Conservation (phyloP, 805 yeast genomes). For the Isabelozyma heimii region DNA sequence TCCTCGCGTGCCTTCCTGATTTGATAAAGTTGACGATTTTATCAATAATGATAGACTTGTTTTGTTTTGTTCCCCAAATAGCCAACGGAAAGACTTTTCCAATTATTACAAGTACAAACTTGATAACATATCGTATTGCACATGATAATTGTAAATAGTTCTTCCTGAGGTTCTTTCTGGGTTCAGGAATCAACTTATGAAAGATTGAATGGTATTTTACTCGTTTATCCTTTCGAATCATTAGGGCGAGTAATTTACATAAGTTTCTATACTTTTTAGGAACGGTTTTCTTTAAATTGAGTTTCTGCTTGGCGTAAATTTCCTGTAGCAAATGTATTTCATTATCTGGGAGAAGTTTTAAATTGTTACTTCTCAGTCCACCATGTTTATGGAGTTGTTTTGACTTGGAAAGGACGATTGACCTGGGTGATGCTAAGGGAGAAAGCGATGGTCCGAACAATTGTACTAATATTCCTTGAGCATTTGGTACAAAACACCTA, state of each 20-base stretch:
- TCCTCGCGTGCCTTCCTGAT: slow-evolving; percentile 32
- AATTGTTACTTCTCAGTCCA: not conserved
- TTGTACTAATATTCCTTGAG: slow-evolving; percentile 13
- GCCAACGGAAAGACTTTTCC: slow-evolving; percentile 50
- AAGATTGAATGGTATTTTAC: slow-evolving; percentile 35
- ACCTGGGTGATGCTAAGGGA: not conserved
- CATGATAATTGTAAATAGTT: slow-evolving; percentile 29
- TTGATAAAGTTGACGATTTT: slow-evolving; percentile 36
- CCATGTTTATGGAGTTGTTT: slow-evolving; percentile 20
- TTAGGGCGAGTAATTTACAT: slow-evolving; percentile 9
- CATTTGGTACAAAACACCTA: slow-evolving; percentile 22
- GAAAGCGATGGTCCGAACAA: slow-evolving; percentile 20
- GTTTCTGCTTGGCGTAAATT: slow-evolving; percentile 1
- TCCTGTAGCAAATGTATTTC: not conserved
- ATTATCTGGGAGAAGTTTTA: not conserved
- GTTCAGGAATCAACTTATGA: slow-evolving; percentile 26
- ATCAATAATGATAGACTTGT: slow-evolving; percentile 40
- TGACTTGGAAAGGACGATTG: slow-evolving; percentile 8
- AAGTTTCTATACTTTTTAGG: slow-evolving; percentile 13
- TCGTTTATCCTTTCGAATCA: slow-evolving; percentile 31
- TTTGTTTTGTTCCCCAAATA: slow-evolving; percentile 51
- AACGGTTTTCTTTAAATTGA: not conserved
- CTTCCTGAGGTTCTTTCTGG: slow-evolving; percentile 1
- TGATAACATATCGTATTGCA: slow-evolving; percentile 34
- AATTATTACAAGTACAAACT: slow-evolving; percentile 41